phyloP scores from a whole-genome alignment of 1,284 basidiomycete species.

The Fistulina hepatica region DNA sequence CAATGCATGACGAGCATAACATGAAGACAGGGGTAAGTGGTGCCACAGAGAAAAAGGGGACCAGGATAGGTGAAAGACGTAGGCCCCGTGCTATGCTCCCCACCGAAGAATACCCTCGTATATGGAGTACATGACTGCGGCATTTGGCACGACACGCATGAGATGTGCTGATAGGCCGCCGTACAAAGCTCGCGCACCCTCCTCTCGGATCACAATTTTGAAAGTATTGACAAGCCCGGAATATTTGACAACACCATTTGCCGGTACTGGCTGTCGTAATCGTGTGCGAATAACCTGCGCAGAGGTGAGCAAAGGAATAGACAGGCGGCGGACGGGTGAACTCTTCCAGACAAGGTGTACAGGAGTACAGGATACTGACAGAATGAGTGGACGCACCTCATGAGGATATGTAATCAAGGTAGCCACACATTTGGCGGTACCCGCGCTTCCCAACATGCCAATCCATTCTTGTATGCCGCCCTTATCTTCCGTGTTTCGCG shows the following conservation, averaged over 20 bases:
- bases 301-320: conserved; percentile 1
- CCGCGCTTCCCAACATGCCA: conserved; percentile 84
- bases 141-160: conserved; percentile 95
- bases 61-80: too few relatives aligned
- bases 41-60: too few relatives aligned
- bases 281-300: conserved; percentile 81
- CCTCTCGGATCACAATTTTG: conserved; percentile 78
- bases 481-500: conserved; percentile 39
- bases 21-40: too few relatives aligned
- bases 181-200: conserved; percentile 76
- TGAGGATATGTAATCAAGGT: conserved; percentile 95
- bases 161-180: conserved; percentile 92
- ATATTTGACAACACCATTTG: conserved; percentile 74
- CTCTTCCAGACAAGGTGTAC: too few relatives aligned
- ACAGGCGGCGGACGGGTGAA: too few relatives aligned
- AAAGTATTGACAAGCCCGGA: conserved; percentile 81
- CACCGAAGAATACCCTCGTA: conserved; percentile 69
- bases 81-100: conserved; percentile 23
- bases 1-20: too few relatives aligned
- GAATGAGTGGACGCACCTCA: conserved; percentile 62
- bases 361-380: too few relatives aligned
- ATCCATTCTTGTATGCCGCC: conserved; percentile 56
- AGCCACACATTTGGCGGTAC: conserved; percentile 88
- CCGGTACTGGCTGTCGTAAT: conserved; percentile 71
- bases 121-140: conserved; percentile 91